These are phyloP conservation scores for Xylaria palmicola DNA, from an alignment of 495 filamentous ascomycete species.

Conservation along the genomic window DNA sequence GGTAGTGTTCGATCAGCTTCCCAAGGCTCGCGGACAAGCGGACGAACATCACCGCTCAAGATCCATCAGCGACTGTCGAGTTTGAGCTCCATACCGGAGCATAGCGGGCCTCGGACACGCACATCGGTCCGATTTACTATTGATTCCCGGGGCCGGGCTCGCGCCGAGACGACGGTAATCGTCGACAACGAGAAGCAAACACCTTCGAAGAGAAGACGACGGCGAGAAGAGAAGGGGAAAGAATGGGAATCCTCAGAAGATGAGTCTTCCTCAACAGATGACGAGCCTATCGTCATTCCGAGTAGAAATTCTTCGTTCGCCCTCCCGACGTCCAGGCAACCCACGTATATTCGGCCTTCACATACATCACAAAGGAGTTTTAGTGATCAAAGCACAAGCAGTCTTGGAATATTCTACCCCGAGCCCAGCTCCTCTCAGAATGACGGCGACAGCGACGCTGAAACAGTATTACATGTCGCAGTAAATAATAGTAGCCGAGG, in stretches of 20 bases:
- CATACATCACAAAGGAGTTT: conserved; percentile 52
- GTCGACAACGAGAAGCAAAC: conserved; percentile 40
- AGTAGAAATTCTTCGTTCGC: conserved; percentile 64
- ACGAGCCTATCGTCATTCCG: conserved; percentile 63
- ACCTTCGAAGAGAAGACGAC: conserved; percentile 20
- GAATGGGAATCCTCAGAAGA: conserved; percentile 46
- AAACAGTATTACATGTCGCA: conserved; percentile 52
- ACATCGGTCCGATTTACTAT: conserved; percentile 67
- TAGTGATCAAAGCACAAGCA: conserved; percentile 44
- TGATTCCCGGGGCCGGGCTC: conserved; percentile 68
- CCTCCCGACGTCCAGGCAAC: conserved; percentile 51
- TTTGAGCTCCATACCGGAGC: conserved; percentile 53
- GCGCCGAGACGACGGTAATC: conserved; percentile 65
- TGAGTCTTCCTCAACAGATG: conserved; percentile 59
- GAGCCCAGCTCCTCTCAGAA: conserved; percentile 15
- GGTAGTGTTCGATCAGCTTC: conserved; percentile 33
- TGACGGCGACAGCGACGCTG: conserved; percentile 52
- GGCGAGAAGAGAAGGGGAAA: conserved; percentile 16
- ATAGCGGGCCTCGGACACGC: conserved; percentile 42
- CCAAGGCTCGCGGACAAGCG: conserved; percentile 39
- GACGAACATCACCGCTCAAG: conserved; percentile 52
- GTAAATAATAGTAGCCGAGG: conserved; percentile 35
- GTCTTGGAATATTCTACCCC: conserved; percentile 32
- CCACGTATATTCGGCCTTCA: conserved; percentile 50
- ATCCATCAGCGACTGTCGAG: conserved; percentile 46